Evolutionary conservation across 257 asterid species (phyloP).

Genomic region (Penstemon barbatus): DNA sequence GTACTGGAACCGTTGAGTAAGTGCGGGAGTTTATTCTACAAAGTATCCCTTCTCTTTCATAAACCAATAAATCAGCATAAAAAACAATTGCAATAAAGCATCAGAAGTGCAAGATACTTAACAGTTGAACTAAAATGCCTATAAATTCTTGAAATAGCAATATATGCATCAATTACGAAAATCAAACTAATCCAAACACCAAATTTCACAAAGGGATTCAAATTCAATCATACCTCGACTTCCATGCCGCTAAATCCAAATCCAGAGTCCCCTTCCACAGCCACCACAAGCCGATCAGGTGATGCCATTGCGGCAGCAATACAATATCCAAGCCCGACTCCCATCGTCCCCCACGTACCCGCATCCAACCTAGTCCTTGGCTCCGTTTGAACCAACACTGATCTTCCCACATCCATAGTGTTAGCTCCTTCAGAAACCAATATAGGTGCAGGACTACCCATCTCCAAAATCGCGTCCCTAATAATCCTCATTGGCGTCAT

Average conservation of each 20-base stretch:
- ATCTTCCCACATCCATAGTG: conserved; percentile 87
- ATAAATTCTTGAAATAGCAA: not conserved
- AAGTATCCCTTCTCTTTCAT: not conserved
- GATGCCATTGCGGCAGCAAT: conserved; percentile 94
- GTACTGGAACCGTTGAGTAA: not conserved
- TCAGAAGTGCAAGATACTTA: not conserved
- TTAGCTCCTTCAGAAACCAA: conserved; percentile 91
- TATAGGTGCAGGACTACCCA: conserved; percentile 78
- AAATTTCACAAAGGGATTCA: not conserved
- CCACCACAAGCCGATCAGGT: conserved; percentile 88
- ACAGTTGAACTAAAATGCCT: not conserved
- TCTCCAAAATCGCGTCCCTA: conserved; percentile 66
- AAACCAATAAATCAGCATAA: not conserved
- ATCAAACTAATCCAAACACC: not conserved
- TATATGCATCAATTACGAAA: conserved; percentile 2
- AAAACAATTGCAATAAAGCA: not conserved
- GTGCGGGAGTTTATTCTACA: not conserved
- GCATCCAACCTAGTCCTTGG: conserved; percentile 96
- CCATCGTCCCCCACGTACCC: conserved; percentile 99
- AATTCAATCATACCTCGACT: conserved; percentile 66
- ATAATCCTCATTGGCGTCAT: conserved; percentile 90
- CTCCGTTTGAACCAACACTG: conserved; percentile 82
- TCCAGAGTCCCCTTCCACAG: conserved; percentile 98
- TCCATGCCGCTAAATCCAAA: conserved; percentile 98
- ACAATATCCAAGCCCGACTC: conserved; percentile 96